phyloP scores from a whole-genome alignment of 495 filamentous ascomycete species.

The Penicillium atrosanguineum region DNA sequence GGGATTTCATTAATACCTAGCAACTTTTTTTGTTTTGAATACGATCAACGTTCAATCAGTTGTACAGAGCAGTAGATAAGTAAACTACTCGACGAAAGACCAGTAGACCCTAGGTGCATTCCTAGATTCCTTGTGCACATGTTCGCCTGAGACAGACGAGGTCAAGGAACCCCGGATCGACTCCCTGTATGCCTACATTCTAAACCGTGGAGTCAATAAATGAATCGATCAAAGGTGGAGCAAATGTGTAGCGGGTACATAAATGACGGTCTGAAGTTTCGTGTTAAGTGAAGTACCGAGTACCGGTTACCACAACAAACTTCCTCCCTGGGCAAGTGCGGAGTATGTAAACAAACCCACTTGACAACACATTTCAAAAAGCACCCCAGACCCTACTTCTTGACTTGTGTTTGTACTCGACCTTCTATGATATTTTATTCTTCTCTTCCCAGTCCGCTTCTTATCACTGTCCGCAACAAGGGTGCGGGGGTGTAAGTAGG shows the following conservation, averaged over 20 bases:
- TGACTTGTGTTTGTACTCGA: not conserved
- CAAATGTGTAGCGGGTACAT: slow-evolving; percentile 1
- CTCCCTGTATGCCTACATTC: slow-evolving; percentile 9
- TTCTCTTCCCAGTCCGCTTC: not conserved
- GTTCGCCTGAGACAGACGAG: slow-evolving; percentile 20
- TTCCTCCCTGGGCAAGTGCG: slow-evolving; percentile 27
- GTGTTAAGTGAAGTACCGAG: slow-evolving; percentile 5
- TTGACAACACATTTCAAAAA: not conserved
- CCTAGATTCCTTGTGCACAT: slow-evolving; percentile 14
- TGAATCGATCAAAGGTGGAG: not conserved
- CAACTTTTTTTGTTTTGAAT: slow-evolving; percentile 9
- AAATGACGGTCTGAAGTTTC: not conserved
- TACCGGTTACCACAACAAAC: slow-evolving; percentile 29
- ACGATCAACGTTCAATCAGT: not conserved
- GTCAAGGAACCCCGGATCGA: slow-evolving; percentile 12
- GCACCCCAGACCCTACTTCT: not conserved
- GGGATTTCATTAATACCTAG: slow-evolving; percentile 25
- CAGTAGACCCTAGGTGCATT: not conserved
- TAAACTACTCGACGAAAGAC: not conserved
- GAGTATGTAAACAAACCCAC: slow-evolving; percentile 31
- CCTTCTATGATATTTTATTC: not conserved
- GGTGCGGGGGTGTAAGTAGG: slow-evolving; percentile 18
- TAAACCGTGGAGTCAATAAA: slow-evolving; percentile 7
- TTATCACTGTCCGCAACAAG: slow-evolving; percentile 13
- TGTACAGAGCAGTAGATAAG: too few relatives aligned